Conservation (phyloP, 768 basidiomycete genomes). For the Megacollybia marginata region DNA sequence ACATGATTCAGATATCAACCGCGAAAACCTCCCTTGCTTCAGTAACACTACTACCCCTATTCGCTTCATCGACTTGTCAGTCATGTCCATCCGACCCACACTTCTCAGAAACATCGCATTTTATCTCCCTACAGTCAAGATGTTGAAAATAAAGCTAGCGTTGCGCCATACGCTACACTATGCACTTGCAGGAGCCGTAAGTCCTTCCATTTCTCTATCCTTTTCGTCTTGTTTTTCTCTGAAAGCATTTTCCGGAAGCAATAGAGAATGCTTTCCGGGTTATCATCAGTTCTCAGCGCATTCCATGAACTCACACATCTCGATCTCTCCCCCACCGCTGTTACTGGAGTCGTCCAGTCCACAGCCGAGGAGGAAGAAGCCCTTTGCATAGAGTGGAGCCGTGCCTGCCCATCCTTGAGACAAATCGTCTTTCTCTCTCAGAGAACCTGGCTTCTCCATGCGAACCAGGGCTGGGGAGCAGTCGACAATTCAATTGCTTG, state of each 20-base stretch:
- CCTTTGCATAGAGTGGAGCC: slow-evolving; percentile 47
- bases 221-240: slow-evolving; percentile 1
- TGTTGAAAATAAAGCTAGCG: slow-evolving; percentile 48
- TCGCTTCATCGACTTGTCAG: slow-evolving; percentile 49
- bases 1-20: slow-evolving; percentile 47
- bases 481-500: too few relatives aligned
- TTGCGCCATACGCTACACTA: slow-evolving; percentile 61
- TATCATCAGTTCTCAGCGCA: slow-evolving; percentile 48
- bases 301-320: slow-evolving; percentile 43
- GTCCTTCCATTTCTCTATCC: slow-evolving; percentile 16
- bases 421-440: slow-evolving; percentile 50
- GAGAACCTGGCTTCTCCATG: slow-evolving; percentile 37
- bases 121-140: slow-evolving; percentile 41
- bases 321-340: slow-evolving; percentile 54
- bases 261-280: slow-evolving; percentile 51
- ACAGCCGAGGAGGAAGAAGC: slow-evolving; percentile 35
- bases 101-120: slow-evolving; percentile 49
- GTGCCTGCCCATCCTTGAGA: slow-evolving; percentile 45
- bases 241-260: slow-evolving; percentile 8
- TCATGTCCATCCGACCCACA: slow-evolving; percentile 49
- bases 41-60: slow-evolving; percentile 40
- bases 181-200: slow-evolving; percentile 58
- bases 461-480: too few relatives aligned
- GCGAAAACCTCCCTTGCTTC: slow-evolving; percentile 43
- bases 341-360: slow-evolving; percentile 34